Conservation (phyloP, 805 yeast genomes). For the Candida sithepensis region DNA sequence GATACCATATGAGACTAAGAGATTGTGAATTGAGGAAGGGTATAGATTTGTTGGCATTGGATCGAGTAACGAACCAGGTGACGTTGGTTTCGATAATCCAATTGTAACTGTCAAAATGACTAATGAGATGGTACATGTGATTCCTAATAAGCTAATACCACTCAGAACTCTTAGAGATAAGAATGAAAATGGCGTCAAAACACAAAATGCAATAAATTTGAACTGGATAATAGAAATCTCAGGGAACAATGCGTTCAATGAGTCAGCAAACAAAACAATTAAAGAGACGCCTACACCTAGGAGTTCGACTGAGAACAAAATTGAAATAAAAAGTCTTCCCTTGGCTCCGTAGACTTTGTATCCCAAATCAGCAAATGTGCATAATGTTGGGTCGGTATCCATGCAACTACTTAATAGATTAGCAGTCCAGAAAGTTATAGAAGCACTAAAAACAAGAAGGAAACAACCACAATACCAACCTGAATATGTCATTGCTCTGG, state of each 20-base stretch:
- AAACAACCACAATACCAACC: slow-evolving; percentile 67
- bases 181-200: slow-evolving; percentile 77
- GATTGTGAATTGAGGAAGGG: slow-evolving; percentile 35
- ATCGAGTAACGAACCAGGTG: slow-evolving; percentile 55
- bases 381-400: slow-evolving; percentile 74
- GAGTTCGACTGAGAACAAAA: slow-evolving; percentile 72
- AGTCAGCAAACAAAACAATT: slow-evolving; percentile 80
- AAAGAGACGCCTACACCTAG: slow-evolving; percentile 80
- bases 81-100: slow-evolving; percentile 38
- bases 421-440: slow-evolving; percentile 75
- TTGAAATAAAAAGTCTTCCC: slow-evolving; percentile 71
- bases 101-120: slow-evolving; percentile 42
- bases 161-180: slow-evolving; percentile 55
- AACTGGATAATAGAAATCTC: slow-evolving; percentile 47
- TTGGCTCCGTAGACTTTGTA: slow-evolving; percentile 77
- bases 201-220: slow-evolving; percentile 64
- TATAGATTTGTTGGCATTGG: slow-evolving; percentile 42
- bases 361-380: slow-evolving; percentile 88
- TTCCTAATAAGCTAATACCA: slow-evolving; percentile 52
- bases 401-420: slow-evolving; percentile 66
- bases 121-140: slow-evolving; percentile 49
- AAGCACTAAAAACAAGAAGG: slow-evolving; percentile 57
- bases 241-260: slow-evolving; percentile 67
- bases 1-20: slow-evolving; percentile 56
- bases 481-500: slow-evolving; percentile 59